phyloP scores from a whole-genome alignment of 495 filamentous ascomycete genomes.

The Cercophora samala region DNA sequence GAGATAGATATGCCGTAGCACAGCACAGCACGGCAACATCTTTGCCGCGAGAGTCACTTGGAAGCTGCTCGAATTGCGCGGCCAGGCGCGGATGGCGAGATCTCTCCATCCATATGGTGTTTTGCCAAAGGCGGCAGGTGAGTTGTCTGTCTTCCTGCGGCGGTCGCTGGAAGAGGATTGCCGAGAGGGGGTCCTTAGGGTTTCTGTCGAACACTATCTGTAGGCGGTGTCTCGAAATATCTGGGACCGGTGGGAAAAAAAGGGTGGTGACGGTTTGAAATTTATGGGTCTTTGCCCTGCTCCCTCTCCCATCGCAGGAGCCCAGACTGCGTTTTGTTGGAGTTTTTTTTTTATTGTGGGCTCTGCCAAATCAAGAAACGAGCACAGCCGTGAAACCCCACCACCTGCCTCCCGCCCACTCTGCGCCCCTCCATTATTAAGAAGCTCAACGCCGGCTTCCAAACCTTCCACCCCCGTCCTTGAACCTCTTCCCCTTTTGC shows the following conservation, averaged over 20 bases:
- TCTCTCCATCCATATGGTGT: background rate
- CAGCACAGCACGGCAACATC: background rate
- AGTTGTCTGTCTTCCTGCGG: background rate
- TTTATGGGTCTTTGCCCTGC: constrained; percentile 14
- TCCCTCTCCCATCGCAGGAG: constrained; percentile 13
- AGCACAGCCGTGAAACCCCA: constrained; percentile 24
- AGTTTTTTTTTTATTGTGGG: constrained; percentile 25
- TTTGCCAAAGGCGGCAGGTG: background rate
- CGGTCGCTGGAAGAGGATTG: background rate
- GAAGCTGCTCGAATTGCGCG: background rate
- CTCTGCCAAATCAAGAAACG: constrained; percentile 14
- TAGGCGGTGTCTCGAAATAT: background rate
- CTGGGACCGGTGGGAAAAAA: background rate
- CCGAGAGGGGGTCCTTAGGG: background rate
- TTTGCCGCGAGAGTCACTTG: background rate
- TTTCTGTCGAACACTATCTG: background rate
- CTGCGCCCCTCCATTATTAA: constrained; percentile 31
- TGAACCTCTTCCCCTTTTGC: constrained; percentile 11
- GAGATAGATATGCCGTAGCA: background rate
- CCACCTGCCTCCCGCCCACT: constrained; percentile 11
- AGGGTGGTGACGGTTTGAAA: background rate
- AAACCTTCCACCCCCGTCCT: constrained; percentile 9
- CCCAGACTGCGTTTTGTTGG: too few species aligned
- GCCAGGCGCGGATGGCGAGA: background rate
- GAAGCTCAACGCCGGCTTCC: constrained; percentile 23